Evolutionary conservation across 192 early-diverging fungal genomes (phyloP).

Genomic region (Backusella liffmaniae): DNA sequence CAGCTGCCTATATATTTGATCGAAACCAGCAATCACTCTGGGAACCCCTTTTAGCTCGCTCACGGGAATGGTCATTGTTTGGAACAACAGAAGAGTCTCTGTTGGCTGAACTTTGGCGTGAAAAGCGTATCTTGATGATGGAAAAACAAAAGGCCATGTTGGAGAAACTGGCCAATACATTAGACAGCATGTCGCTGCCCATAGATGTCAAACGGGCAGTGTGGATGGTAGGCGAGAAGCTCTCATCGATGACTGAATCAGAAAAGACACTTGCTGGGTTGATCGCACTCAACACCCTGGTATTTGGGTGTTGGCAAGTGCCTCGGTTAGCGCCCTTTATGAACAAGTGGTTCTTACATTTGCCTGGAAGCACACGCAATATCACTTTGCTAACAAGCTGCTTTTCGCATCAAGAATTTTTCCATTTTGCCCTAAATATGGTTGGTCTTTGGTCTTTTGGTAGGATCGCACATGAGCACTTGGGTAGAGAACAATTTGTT

Average conservation of each 20-base stretch:
- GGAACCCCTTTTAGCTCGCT: neutral
- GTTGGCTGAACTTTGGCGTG: constrained; percentile 6
- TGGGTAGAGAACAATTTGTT: constrained; percentile 69
- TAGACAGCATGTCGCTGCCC: constrained; percentile 3
- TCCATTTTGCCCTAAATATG: constrained; percentile 84
- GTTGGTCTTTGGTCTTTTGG: constrained; percentile 74
- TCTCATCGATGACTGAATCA: constrained; percentile 8
- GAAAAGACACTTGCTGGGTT: constrained; percentile 40
- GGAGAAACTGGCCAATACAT: neutral
- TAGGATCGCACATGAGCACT: constrained; percentile 38
- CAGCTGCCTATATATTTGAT: constrained; percentile 9
- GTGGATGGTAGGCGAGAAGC: constrained; percentile 13
- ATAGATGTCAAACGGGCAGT: constrained; percentile 1
- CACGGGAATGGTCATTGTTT: neutral
- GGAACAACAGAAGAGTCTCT: neutral
- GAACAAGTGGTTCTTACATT: constrained; percentile 74
- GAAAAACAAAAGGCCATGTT: neutral
- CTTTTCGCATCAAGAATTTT: constrained; percentile 72
- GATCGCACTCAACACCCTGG: constrained; percentile 68
- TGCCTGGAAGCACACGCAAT: constrained; percentile 62
- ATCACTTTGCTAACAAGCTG: constrained; percentile 78
- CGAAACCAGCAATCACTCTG: constrained; percentile 14
- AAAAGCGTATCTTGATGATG: neutral
- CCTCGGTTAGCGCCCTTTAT: constrained; percentile 63
- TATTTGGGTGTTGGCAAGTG: constrained; percentile 78